phyloP scores from a whole-genome alignment of 345 rosid genomes.

The Excoecaria cochinchinensis region DNA sequence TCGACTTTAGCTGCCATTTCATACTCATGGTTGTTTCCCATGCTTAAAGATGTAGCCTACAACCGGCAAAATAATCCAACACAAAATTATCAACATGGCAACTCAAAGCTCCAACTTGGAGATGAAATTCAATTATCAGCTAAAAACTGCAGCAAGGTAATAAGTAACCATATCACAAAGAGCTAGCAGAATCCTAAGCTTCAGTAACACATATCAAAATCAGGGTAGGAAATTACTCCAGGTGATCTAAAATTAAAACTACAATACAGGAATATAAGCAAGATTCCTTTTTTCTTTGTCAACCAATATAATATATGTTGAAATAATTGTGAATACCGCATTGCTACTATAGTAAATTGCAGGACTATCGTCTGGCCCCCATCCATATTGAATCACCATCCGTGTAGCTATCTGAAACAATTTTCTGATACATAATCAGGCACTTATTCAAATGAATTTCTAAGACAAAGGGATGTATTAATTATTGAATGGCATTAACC shows the following conservation, averaged over 20 bases:
- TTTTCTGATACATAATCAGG: constrained; percentile 24
- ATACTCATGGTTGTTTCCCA: constrained; percentile 79
- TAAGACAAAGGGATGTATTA: not conserved
- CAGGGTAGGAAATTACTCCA: not conserved
- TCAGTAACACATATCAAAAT: not conserved
- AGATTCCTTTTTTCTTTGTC: not conserved
- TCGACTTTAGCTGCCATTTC: constrained; percentile 90
- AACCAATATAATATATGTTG: constrained; percentile 1
- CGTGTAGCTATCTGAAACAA: constrained; percentile 79
- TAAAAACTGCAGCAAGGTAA: not conserved
- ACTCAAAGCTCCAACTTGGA: not conserved
- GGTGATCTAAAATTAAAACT: not conserved
- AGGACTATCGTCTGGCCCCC: constrained; percentile 97
- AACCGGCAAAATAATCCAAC: constrained; percentile 20
- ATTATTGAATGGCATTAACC: constrained; percentile 41
- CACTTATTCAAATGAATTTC: constrained; percentile 3
- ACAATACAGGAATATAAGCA: not conserved
- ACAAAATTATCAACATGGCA: constrained; percentile 11
- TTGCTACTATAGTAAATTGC: constrained; percentile 70
- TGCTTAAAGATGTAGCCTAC: constrained; percentile 75
- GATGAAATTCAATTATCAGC: not conserved
- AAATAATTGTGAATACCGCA: constrained; percentile 57
- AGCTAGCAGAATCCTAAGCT: not conserved
- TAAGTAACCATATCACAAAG: not conserved
- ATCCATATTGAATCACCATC: constrained; percentile 95